Evolutionary conservation across 2,329 filamentous ascomycete genomes (phyloP).

Genomic region (Diplodia intermedia): DNA sequence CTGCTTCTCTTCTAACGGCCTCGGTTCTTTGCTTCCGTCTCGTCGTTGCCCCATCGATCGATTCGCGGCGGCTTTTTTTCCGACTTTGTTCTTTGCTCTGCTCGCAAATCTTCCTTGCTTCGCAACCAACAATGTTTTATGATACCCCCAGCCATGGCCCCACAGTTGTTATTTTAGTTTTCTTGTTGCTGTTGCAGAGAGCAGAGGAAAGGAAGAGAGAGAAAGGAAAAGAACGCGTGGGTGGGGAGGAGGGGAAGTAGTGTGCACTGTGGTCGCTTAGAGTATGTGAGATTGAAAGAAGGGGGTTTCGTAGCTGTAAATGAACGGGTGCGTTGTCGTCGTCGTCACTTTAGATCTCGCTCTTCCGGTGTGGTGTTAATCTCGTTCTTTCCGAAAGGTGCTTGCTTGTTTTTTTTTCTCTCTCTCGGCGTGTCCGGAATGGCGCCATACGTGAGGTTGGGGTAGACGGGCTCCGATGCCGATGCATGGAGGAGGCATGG

Average conservation of each 20-base stretch:
- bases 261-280: neutral
- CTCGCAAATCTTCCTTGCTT: slow-evolving; percentile 2
- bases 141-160: neutral
- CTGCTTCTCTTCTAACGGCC: slow-evolving; percentile 15
- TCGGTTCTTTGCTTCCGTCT: neutral
- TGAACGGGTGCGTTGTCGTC: neutral
- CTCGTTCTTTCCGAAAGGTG: neutral
- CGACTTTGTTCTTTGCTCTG: slow-evolving; percentile 4
- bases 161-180: neutral
- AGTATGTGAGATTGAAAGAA: neutral
- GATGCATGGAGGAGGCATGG: no score
- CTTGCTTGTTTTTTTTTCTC: neutral
- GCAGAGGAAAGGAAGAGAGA: neutral
- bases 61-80: neutral
- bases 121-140: neutral
- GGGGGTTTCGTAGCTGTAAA: neutral
- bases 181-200: slow-evolving; percentile 1
- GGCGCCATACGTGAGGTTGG: no score
- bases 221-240: neutral
- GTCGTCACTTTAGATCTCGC: neutral
- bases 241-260: neutral
- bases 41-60: neutral
- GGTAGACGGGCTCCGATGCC: no score
- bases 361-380: neutral
- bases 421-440: neutral